A percentile compares a stretch with the other conserved stretches of the same genome.
These are phyloP conservation scores for Fusarium torulosum DNA, from an alignment of 2,329 filamentous ascomycete genomes.

Conservation along the genomic window DNA sequence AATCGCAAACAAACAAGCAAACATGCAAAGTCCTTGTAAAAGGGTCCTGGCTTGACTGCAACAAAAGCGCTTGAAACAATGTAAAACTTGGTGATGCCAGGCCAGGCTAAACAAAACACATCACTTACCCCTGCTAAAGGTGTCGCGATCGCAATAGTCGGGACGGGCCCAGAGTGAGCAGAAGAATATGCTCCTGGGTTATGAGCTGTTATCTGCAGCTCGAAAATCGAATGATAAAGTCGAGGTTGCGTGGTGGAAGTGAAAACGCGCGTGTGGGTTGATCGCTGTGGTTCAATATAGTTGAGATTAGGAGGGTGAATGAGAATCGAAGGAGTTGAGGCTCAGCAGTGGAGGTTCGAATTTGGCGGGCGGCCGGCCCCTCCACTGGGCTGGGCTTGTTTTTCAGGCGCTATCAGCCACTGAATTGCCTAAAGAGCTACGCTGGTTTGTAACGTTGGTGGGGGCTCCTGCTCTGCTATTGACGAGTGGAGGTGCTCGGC, in stretches of 20 bases:
- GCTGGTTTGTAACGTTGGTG: constrained; percentile 3
- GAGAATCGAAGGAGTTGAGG: constrained; percentile 33
- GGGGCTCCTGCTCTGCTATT: background rate
- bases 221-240: background rate
- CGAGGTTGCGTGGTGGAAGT: constrained; percentile 11
- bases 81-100: constrained; percentile 1
- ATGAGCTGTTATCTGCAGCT: background rate
- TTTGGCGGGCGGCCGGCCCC: constrained; percentile 32
- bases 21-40: background rate
- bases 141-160: constrained; percentile 35
- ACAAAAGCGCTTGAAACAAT: constrained; percentile 5
- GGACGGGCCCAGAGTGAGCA: constrained; percentile 6
- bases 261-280: constrained; percentile 24
- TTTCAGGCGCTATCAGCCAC: constrained; percentile 39
- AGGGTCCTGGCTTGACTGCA: background rate
- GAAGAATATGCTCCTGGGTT: constrained; percentile 5
- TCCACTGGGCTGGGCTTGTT: constrained; percentile 5
- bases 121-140: constrained; percentile 36
- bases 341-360: constrained; percentile 35
- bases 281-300: constrained; percentile 20
- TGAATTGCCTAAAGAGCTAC: constrained; percentile 16
- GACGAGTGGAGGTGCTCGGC: background rate
- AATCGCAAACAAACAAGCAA: background rate
- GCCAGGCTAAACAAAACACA: constrained; percentile 14
- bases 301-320: constrained; percentile 37